A percentile compares a stretch with the other conserved stretches of the same genome.
Conservation (phyloP, 352 stramenopile genomes). For the Phytophthora pisi region DNA sequence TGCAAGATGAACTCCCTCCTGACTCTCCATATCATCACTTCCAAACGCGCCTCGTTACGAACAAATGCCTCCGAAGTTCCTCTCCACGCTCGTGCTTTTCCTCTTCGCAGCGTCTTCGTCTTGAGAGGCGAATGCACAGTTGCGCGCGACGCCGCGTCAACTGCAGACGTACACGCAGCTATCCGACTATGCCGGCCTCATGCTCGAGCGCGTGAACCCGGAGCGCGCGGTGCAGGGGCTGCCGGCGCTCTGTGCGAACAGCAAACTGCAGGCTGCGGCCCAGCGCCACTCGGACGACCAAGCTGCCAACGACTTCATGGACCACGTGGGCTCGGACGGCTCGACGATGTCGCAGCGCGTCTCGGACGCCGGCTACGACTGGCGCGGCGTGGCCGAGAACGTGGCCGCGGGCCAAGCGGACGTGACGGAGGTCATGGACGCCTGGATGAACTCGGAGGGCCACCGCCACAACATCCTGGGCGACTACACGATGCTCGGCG, state of each 20-base stretch:
- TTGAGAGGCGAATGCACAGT: not conserved
- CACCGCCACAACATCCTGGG: constrained; percentile 47
- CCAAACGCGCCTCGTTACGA: constrained; percentile 3
- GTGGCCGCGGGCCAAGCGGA: constrained; percentile 44
- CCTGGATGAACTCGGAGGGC: constrained; percentile 49
- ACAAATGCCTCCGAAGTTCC: constrained; percentile 6
- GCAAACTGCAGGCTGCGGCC: constrained; percentile 31
- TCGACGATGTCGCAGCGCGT: constrained; percentile 44
- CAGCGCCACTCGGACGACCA: constrained; percentile 47
- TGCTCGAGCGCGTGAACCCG: constrained; percentile 58
- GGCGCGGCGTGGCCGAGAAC: constrained; percentile 49
- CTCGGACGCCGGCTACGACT: constrained; percentile 51
- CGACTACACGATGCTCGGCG: constrained; percentile 51
- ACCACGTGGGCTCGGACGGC: constrained; percentile 48
- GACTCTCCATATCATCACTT: constrained; percentile 7
- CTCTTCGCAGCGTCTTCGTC: constrained; percentile 1
- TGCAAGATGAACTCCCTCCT: not conserved
- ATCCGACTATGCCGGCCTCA: constrained; percentile 26
- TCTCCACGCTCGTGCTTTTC: constrained; percentile 4
- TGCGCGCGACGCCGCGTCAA: constrained; percentile 10
- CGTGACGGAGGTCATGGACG: constrained; percentile 42
- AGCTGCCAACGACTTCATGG: constrained; percentile 54
- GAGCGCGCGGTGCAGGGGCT: constrained; percentile 46
- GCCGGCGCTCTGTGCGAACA: constrained; percentile 42
- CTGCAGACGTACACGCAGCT: constrained; percentile 31